Base-by-base conservation (phyloP, 768 basidiomycete species). In the Myochromella boudieri region DNA sequence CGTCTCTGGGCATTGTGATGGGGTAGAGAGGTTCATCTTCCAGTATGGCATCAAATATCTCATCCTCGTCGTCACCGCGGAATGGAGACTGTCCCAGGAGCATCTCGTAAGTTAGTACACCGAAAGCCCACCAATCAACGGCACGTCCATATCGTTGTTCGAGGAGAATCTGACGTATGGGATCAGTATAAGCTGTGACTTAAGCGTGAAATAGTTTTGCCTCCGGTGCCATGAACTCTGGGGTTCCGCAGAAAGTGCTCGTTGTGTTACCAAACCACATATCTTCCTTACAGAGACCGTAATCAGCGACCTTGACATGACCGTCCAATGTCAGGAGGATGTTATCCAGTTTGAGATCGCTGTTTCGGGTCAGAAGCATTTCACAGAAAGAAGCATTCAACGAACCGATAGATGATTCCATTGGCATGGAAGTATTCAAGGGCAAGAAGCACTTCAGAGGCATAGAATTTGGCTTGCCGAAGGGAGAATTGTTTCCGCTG, bases 71-170 rank as follows among this genome's bases (percentile, higher is more conserved):
- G 58, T 99, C 97, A 47, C 97, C 97, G 36, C 95, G 86, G 86
- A 99, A 99, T 3, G 97, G 97, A 4, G 97, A 98, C 69, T 98
- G 97, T 37, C 97, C 97, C 20, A 98, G 77, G 44, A 99, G 69
- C 97, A 99, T 99, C 70, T 99, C 97, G 64, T 99, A 99, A 20
- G 89, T 97, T 58, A 99, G 69, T 3, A 99, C 97, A 54, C 97
- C 97, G 64, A 98, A 98, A 10, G 97, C 97, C 97, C 97, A 99
- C 97, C 97, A 99, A 63, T 99, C 97, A 32, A 99, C 97, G 9
- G 97, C 95, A 29, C 94, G 91, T 8, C 94, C 95, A 59, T 99
- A 99, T 37, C 94, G 89, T 70, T 98, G 97, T 70, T 99, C 97
- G n/a, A 98, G 80, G 43, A 99, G 76, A 66, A 99, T 99, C 95